Evolutionary conservation across 2,329 filamentous ascomycete genomes (phyloP).

Genomic region (Verticillium nonalfalfae): DNA sequence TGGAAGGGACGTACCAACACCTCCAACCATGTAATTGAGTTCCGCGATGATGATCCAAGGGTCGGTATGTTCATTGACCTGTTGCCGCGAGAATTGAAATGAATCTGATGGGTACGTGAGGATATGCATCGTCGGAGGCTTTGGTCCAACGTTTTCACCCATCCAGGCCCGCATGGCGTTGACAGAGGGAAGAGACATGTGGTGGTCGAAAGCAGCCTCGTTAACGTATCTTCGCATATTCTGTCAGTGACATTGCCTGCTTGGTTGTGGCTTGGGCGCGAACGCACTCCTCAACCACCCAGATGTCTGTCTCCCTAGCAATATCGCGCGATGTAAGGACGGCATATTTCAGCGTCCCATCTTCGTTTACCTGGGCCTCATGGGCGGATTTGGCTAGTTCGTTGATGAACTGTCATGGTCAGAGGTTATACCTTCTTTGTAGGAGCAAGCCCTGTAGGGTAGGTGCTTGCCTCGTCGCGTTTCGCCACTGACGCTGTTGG

Average conservation of each 20-base stretch:
- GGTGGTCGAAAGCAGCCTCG: constrained; percentile 16
- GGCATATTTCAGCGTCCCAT: constrained; percentile 16
- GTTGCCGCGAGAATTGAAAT: constrained; percentile 13
- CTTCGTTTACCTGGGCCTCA: constrained; percentile 12
- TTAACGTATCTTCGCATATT: constrained; percentile 14
- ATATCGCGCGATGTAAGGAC: constrained; percentile 15
- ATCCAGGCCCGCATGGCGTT: constrained; percentile 16
- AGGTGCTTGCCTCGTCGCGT: constrained; percentile 3
- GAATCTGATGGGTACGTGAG: constrained; percentile 14
- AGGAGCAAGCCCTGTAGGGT: no score
- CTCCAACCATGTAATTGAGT: constrained; percentile 17
- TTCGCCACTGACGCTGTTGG: not conserved
- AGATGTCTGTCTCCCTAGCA: constrained; percentile 17
- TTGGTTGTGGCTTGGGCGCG: no score
- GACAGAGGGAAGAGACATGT: constrained; percentile 15
- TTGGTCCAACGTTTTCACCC: constrained; percentile 7
- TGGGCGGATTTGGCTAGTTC: constrained; percentile 8
- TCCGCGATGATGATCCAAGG: constrained; percentile 18
- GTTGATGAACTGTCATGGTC: constrained; percentile 9
- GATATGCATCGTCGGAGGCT: constrained; percentile 8
- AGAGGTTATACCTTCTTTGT: not conserved
- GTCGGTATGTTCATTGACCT: constrained; percentile 9
- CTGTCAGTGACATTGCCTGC: not conserved
- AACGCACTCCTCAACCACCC: constrained; percentile 18
- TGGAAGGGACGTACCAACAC: constrained; percentile 14